Evolutionary conservation across 1,284 basidiomycete species (phyloP).

Genomic region (Trametes hirsuta): DNA sequence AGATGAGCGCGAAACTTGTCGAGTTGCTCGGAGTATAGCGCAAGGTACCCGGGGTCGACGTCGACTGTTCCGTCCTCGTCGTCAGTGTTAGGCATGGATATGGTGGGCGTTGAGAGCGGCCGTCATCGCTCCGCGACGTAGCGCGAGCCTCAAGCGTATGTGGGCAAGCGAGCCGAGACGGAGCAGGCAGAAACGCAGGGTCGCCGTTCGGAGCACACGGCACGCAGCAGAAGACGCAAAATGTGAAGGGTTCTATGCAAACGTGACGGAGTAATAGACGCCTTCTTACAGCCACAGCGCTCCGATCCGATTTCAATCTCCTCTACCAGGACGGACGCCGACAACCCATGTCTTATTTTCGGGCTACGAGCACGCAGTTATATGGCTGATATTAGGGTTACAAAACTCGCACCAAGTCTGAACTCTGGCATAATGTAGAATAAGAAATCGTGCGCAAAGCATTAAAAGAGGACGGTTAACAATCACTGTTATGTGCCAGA

Average conservation of each 20-base stretch:
- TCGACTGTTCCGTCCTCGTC: slow-evolving; percentile 17
- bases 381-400: not conserved
- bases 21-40: slow-evolving; percentile 26
- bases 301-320: too few species aligned
- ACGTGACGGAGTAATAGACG: slow-evolving; percentile 4
- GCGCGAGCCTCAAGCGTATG: not conserved
- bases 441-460: not conserved
- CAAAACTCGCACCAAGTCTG: not conserved
- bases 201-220: not conserved
- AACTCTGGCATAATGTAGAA: not conserved
- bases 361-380: too few species aligned
- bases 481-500: not conserved
- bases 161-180: not conserved
- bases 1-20: slow-evolving; percentile 29
- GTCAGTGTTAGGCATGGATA: slow-evolving; percentile 19
- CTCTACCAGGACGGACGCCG: not conserved
- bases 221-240: not conserved
- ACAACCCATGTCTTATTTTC: too few species aligned
- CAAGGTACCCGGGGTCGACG: slow-evolving; percentile 21
- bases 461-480: not conserved
- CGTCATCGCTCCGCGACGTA: slow-evolving; percentile 15
- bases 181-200: slow-evolving; percentile 8
- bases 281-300: not conserved
- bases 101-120: not conserved
- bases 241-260: slow-evolving; percentile 11